A percentile compares a stretch with the other conserved stretches of the same genome.
phyloP scores from a whole-genome alignment of 768 basidiomycete species.

The Suillus variegatus region DNA sequence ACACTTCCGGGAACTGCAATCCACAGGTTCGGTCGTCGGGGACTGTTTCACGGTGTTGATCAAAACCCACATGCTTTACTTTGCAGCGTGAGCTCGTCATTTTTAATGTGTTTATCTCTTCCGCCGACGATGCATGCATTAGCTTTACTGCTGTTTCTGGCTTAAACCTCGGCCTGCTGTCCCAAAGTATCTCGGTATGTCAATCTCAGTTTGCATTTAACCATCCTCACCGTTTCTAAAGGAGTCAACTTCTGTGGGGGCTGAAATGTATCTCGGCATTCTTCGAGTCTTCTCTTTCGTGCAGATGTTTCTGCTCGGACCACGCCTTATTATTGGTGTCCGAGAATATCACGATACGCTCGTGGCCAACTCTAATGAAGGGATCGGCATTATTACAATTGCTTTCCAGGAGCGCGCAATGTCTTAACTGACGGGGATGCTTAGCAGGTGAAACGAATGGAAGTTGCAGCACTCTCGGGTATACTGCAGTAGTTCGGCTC shows the following conservation, averaged over 20 bases:
- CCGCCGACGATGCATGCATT: background rate
- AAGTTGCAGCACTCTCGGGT: background rate
- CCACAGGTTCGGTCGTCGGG: background rate
- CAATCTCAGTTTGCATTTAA: background rate
- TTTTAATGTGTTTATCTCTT: background rate
- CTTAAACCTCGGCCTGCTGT: background rate
- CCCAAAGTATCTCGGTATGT: background rate
- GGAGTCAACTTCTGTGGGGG: background rate
- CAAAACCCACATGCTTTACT: background rate
- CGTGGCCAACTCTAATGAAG: background rate
- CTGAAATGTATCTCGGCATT: background rate
- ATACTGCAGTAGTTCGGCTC: no score
- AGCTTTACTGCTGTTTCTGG: background rate
- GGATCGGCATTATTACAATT: background rate
- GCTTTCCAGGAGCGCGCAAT: background rate
- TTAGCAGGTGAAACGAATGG: background rate
- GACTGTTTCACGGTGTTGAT: background rate
- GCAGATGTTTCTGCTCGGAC: background rate
- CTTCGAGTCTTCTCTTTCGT: background rate
- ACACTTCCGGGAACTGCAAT: background rate
- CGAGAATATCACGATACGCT: background rate
- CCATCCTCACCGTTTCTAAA: background rate
- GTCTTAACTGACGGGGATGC: background rate
- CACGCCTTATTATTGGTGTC: background rate
- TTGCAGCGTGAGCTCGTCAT: background rate